Evolutionary conservation across 2,329 filamentous ascomycete genomes (phyloP).

Genomic region (Sporothrix luriei): DNA sequence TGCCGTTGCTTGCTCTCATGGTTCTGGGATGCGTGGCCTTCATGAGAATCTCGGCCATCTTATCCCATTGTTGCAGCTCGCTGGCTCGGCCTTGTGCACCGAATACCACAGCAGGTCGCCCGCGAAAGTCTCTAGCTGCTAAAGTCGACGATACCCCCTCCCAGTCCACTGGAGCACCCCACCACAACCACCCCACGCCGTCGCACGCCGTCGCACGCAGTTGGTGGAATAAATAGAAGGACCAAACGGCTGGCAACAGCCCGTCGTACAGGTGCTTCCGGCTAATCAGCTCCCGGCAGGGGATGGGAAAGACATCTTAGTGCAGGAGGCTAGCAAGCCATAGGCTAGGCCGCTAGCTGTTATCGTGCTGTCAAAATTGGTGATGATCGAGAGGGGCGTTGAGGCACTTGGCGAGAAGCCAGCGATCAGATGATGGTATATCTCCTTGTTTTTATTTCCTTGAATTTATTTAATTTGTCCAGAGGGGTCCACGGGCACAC

Average conservation of each 20-base stretch:
- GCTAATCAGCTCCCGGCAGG: slow-evolving; percentile 29
- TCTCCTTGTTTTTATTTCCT: too few relatives aligned
- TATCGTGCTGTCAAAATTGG: not conserved
- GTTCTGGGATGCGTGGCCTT: not conserved
- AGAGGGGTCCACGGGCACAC: too few relatives aligned
- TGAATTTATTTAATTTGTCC: not conserved
- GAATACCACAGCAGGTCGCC: not conserved
- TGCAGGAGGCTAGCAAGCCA: slow-evolving; percentile 1
- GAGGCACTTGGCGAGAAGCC: too few relatives aligned
- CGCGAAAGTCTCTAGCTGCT: too few relatives aligned
- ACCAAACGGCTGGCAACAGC: not conserved
- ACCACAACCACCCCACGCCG: too few relatives aligned
- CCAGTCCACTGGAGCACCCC: not conserved
- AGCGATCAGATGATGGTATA: too few relatives aligned
- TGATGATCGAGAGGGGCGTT: not conserved
- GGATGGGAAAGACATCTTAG: not conserved
- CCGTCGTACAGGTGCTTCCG: slow-evolving; percentile 21
- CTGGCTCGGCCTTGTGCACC: slow-evolving; percentile 1
- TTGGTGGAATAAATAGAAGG: slow-evolving; percentile 33
- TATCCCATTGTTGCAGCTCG: slow-evolving; percentile 11
- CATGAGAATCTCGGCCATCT: not conserved
- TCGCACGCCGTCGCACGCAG: slow-evolving; percentile 13
- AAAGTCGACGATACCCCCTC: not conserved
- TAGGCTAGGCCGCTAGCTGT: too few relatives aligned
- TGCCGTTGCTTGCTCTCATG: not conserved